Percentiles rank a stretch among this genome's conserved stretches.
Evolutionary conservation across 768 basidiomycete species (phyloP).

Genomic region (Naganishia vaughanmartiniae): DNA sequence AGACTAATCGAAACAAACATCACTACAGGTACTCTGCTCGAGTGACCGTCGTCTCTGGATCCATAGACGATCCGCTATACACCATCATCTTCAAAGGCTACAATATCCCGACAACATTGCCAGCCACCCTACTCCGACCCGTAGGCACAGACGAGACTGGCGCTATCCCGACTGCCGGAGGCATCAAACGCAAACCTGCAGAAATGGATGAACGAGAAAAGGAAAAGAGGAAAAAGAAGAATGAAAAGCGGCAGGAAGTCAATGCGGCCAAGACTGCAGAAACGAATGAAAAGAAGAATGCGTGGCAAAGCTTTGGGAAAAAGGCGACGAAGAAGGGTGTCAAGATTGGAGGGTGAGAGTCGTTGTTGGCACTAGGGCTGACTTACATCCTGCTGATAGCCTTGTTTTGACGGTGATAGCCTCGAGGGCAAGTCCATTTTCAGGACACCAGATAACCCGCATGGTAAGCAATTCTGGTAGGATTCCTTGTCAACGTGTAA

Average conservation of each 20-base stretch:
- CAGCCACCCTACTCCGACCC: slow-evolving; percentile 43
- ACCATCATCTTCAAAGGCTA: slow-evolving; percentile 52
- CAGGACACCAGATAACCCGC: slow-evolving; percentile 48
- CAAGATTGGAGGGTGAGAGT: slow-evolving; percentile 48
- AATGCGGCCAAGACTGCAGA: slow-evolving; percentile 50
- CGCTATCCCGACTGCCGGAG: slow-evolving; percentile 34
- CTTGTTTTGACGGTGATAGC: slow-evolving; percentile 27
- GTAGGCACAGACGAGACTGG: slow-evolving; percentile 35
- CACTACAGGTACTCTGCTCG: slow-evolving; percentile 48
- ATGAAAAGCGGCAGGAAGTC: slow-evolving; percentile 52
- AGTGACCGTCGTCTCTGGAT: slow-evolving; percentile 48
- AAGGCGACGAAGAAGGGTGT: slow-evolving; percentile 54
- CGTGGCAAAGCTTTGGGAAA: slow-evolving; percentile 53
- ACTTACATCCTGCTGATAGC: not conserved
- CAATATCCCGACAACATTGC: slow-evolving; percentile 49
- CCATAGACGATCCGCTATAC: slow-evolving; percentile 47
- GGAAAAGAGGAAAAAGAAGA: slow-evolving; percentile 53
- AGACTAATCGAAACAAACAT: not conserved
- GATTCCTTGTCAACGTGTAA: not conserved
- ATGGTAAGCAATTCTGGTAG: slow-evolving; percentile 37
- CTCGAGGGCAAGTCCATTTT: slow-evolving; percentile 51
- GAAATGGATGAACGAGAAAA: slow-evolving; percentile 50
- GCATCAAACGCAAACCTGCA: slow-evolving; percentile 42
- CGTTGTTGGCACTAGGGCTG: not conserved
- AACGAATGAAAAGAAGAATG: slow-evolving; percentile 51